Conservation (phyloP, 2,329 filamentous ascomycete species). For the Scedosporium apiospermum region DNA sequence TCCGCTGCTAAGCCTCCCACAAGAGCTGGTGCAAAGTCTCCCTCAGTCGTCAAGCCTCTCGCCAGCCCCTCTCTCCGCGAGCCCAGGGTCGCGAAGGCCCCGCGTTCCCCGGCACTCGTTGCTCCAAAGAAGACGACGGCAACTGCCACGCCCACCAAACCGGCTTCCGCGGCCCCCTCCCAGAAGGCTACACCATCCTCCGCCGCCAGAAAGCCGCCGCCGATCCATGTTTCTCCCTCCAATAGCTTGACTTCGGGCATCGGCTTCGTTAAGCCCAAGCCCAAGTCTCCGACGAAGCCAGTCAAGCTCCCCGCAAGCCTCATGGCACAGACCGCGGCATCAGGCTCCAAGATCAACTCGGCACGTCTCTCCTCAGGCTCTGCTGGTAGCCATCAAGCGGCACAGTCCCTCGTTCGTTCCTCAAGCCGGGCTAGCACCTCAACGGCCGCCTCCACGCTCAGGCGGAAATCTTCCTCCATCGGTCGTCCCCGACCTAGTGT, state of each 20-base stretch:
- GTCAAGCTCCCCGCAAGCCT: slow-evolving; percentile 57
- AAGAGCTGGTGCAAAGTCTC: slow-evolving; percentile 25
- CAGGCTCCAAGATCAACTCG: slow-evolving; percentile 44
- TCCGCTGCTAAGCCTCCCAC: slow-evolving; percentile 10
- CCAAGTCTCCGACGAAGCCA: slow-evolving; percentile 61
- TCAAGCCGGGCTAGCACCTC: slow-evolving; percentile 35
- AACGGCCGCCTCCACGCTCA: slow-evolving; percentile 22
- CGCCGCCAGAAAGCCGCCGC: slow-evolving; percentile 31
- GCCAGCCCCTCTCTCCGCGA: slow-evolving; percentile 18
- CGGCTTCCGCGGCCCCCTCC: slow-evolving; percentile 14
- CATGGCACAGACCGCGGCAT: slow-evolving; percentile 61
- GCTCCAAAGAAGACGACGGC: slow-evolving; percentile 25
- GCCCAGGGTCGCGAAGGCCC: neutral
- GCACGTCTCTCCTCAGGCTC: neutral
- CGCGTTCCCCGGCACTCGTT: neutral
- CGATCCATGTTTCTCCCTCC: slow-evolving; percentile 28
- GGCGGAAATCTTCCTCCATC: slow-evolving; percentile 34
- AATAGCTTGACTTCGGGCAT: slow-evolving; percentile 17
- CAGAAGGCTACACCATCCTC: slow-evolving; percentile 22
- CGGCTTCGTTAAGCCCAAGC: slow-evolving; percentile 47
- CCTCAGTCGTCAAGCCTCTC: slow-evolving; percentile 26
- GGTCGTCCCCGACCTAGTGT: slow-evolving; percentile 41
- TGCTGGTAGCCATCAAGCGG: neutral
- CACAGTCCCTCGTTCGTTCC: slow-evolving; percentile 27
- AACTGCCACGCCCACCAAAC: slow-evolving; percentile 17